Percentiles rank a stretch among this genome's conserved stretches.
phyloP scores from a whole-genome alignment of 495 filamentous ascomycete genomes.

The Tuber calosporum region DNA sequence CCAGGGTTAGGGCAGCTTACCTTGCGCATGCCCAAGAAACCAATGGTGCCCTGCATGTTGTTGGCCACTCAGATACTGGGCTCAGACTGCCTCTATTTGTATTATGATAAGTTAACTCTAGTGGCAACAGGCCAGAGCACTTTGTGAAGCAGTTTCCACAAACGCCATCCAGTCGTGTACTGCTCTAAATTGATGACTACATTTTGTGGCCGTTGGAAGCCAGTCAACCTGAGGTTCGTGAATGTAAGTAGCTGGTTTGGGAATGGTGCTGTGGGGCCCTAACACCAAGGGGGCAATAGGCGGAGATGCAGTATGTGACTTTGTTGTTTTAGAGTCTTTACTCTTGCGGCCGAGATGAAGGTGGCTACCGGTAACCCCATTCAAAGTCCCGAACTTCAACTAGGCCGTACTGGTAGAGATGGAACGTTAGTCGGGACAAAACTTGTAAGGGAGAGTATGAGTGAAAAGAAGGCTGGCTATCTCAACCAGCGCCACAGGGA shows the following conservation, averaged over 20 bases:
- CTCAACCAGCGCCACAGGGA: not conserved
- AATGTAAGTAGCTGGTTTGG: conserved; percentile 33
- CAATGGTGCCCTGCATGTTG: conserved; percentile 11
- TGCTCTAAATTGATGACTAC: conserved; percentile 19
- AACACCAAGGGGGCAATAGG: conserved; percentile 28
- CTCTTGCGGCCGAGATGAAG: conserved; percentile 9
- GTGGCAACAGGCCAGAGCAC: not conserved
- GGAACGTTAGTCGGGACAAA: conserved; percentile 4
- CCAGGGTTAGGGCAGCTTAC: conserved; percentile 28
- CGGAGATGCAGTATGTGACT: conserved; percentile 25
- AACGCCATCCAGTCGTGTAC: conserved; percentile 6
- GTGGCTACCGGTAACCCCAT: not conserved
- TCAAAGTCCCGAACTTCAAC: not conserved
- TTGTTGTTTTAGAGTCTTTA: conserved; percentile 20
- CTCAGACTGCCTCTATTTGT: not conserved
- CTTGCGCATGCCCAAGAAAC: not conserved
- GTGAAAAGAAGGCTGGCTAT: not conserved
- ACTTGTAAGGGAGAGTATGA: not conserved
- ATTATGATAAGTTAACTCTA: not conserved
- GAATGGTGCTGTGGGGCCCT: conserved; percentile 25
- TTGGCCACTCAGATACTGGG: not conserved
- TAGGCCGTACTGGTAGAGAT: not conserved
- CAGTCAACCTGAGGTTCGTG: conserved; percentile 18
- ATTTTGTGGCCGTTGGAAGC: conserved; percentile 18
- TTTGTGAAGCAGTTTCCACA: not conserved